Conservation (phyloP, 2,329 filamentous ascomycete genomes). For the Calycina herbarum region DNA sequence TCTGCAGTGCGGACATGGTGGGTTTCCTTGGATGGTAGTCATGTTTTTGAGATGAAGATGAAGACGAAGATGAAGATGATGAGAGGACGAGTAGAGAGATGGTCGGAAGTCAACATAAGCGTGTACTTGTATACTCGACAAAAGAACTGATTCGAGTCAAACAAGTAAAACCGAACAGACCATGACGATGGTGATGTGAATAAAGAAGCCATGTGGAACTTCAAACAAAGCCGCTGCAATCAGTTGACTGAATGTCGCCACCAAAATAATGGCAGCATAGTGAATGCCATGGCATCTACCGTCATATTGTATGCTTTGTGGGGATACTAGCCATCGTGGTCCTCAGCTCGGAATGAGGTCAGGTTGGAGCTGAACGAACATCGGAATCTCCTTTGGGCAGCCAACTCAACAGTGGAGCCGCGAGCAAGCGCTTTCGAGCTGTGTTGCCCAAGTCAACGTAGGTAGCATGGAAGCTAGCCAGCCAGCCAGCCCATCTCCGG, state of each 20-base stretch:
- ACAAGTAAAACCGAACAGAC: background rate
- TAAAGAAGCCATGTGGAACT: background rate
- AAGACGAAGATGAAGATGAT: background rate
- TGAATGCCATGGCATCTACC: background rate
- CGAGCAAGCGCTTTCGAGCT: background rate
- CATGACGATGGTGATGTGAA: background rate
- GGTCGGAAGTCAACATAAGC: background rate
- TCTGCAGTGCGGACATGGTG: constrained; percentile 2
- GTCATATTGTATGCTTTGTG: background rate
- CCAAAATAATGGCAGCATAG: background rate
- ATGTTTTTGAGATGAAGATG: background rate
- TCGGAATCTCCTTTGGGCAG: background rate
- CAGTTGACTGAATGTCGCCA: background rate
- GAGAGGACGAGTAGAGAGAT: background rate
- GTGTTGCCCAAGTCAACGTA: background rate
- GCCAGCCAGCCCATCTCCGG: too few species aligned
- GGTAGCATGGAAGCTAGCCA: background rate
- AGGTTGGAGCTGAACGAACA: background rate
- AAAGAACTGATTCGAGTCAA: background rate
- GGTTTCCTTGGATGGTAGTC: background rate
- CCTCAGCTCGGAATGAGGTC: background rate
- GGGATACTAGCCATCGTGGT: background rate
- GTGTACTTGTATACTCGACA: background rate
- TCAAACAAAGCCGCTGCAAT: background rate
- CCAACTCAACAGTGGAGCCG: background rate